These are phyloP conservation scores for Pythium aquatile DNA, from an alignment of 352 stramenopile genomes.

Conservation along the genomic window DNA sequence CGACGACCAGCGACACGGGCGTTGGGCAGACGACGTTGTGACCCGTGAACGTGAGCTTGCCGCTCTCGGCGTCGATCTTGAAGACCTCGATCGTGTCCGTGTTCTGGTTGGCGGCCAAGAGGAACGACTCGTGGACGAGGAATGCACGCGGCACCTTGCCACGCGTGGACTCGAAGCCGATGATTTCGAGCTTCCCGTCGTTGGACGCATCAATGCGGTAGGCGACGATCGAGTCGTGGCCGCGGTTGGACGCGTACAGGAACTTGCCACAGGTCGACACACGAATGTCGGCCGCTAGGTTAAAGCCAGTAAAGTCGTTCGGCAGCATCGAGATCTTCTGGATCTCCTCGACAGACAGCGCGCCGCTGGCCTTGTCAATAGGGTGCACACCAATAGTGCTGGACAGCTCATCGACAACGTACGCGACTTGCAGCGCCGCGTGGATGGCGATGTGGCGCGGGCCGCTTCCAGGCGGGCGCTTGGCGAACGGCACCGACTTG, in stretches of 20 bases:
- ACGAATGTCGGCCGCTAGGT: conserved; percentile 35
- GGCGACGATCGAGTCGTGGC: conserved; percentile 38
- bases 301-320: conserved; percentile 35
- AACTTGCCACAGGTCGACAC: conserved; percentile 38
- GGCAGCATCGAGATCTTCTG: conserved; percentile 73
- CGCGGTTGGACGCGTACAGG: conserved; percentile 48
- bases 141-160: conserved; percentile 39
- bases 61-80: conserved; percentile 32
- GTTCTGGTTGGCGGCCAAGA: conserved; percentile 53
- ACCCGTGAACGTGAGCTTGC: conserved; percentile 36
- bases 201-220: conserved; percentile 30
- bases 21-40: conserved; percentile 32
- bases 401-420: conserved; percentile 69
- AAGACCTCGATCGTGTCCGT: conserved; percentile 48
- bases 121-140: conserved; percentile 28
- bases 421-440: conserved; percentile 42
- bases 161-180: conserved; percentile 34
- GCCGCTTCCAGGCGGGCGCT: conserved; percentile 44
- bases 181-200: conserved; percentile 24
- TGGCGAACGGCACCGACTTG: conserved; percentile 38
- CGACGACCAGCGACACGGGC: conserved; percentile 36
- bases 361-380: conserved; percentile 41
- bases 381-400: conserved; percentile 65
- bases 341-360: conserved; percentile 39
- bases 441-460: conserved; percentile 83